Evolutionary conservation across 768 basidiomycete species (phyloP).

Genomic region (Dentipellis sp.): DNA sequence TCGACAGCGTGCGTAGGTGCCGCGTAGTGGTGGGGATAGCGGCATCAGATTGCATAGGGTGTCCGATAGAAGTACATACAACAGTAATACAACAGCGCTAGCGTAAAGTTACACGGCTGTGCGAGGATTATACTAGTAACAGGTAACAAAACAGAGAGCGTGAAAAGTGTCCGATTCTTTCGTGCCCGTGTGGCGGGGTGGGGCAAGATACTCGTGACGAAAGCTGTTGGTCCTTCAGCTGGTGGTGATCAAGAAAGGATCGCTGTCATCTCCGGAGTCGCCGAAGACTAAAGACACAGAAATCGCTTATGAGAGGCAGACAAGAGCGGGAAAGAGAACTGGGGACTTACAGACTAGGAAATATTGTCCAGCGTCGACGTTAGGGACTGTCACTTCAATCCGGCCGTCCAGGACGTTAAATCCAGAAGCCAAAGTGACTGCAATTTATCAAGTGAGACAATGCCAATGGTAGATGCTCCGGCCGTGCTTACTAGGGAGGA

Average conservation of each 20-base stretch:
- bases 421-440: neutral
- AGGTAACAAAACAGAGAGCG: too few relatives aligned
- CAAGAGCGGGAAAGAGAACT: neutral
- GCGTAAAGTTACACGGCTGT: too few relatives aligned
- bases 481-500: neutral
- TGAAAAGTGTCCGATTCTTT: too few relatives aligned
- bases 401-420: conserved; percentile 4
- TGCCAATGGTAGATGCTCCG: neutral
- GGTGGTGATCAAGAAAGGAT: conserved; percentile 18
- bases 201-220: neutral
- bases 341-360: conserved; percentile 1
- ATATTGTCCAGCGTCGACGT: neutral
- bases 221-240: too few relatives aligned
- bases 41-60: too few relatives aligned
- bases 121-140: too few relatives aligned
- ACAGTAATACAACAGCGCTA: too few relatives aligned
- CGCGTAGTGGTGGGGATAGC: too few relatives aligned
- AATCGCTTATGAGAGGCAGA: neutral
- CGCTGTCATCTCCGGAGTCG: conserved; percentile 24
- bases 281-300: conserved; percentile 20
- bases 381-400: conserved; percentile 4
- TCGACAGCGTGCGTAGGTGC: too few relatives aligned
- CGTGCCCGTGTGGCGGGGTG: too few relatives aligned
- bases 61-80: too few relatives aligned
- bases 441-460: neutral